Percentiles rank a stretch among this genome's conserved stretches.
phyloP scores from a whole-genome alignment of 495 filamentous ascomycete genomes.

The Alectoria sarmentosa region DNA sequence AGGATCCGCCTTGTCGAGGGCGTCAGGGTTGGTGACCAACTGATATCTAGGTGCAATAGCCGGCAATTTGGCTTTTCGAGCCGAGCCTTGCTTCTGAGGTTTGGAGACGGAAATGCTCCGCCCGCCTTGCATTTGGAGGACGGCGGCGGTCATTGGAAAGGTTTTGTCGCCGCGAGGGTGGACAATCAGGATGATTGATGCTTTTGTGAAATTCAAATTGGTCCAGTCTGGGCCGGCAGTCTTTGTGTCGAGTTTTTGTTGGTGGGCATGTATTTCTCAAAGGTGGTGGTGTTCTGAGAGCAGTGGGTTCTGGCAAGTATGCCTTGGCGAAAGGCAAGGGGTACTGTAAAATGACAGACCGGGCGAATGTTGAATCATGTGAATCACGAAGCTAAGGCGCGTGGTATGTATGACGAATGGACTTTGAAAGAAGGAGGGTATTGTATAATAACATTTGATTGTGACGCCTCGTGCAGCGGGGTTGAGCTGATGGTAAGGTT shows the following conservation, averaged over 20 bases:
- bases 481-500: not conserved
- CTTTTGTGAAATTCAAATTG: not conserved
- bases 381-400: too few relatives aligned
- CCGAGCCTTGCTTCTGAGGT: conserved; percentile 5
- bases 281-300: not conserved
- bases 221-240: not conserved
- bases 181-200: not conserved
- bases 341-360: not conserved
- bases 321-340: not conserved
- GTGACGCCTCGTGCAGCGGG: not conserved
- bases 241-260: not conserved
- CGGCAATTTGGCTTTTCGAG: conserved; percentile 30
- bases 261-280: not conserved
- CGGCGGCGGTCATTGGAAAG: conserved; percentile 12
- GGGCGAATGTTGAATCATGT: not conserved
- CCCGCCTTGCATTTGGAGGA: conserved; percentile 7
- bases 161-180: not conserved
- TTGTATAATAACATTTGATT: not conserved
- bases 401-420: not conserved
- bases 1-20: conserved; percentile 11
- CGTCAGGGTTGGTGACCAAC: conserved; percentile 14
- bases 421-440: not conserved
- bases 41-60: conserved; percentile 46
- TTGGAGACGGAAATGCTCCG: conserved; percentile 1
- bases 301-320: not conserved